A percentile compares a stretch with the other conserved stretches of the same genome.
Evolutionary conservation across 257 asterid species (phyloP).

Genomic region (Solanum rostratum): DNA sequence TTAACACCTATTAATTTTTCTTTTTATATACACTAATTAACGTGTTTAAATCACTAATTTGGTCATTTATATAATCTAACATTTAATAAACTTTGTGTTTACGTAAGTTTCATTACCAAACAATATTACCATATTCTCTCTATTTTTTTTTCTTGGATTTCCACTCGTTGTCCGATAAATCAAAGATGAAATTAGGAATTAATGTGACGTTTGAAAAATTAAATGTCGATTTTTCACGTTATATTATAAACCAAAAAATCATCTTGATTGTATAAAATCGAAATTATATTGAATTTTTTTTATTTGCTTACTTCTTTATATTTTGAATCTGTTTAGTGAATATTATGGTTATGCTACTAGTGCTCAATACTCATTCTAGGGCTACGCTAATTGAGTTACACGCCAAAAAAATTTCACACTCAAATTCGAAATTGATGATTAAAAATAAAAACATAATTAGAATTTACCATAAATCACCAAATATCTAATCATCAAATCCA

Average conservation of each 20-base stretch:
- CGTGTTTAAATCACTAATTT: background rate
- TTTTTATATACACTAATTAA: background rate
- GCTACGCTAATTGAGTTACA: background rate
- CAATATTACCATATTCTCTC: background rate
- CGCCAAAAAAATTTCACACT: background rate
- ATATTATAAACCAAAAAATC: no score
- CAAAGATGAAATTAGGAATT: background rate
- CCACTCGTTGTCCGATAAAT: background rate
- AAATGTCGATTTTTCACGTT: no score
- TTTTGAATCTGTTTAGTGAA: no score
- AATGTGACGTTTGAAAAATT: no score
- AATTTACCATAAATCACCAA: background rate
- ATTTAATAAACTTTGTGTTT: background rate
- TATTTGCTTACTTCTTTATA: no score
- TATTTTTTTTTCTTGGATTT: background rate
- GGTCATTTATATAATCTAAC: background rate
- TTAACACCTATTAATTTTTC: background rate
- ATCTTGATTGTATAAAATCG: no score
- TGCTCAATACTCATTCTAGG: background rate
- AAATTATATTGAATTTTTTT: no score
- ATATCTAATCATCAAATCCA: background rate
- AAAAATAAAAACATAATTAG: background rate
- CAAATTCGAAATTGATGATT: background rate
- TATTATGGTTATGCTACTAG: no score
- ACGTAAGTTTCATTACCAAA: background rate